Evolutionary conservation across 805 yeast genomes (phyloP), one percentile per base, ranked within the genome.

Genomic region (Teunomyces kruisii): DNA sequence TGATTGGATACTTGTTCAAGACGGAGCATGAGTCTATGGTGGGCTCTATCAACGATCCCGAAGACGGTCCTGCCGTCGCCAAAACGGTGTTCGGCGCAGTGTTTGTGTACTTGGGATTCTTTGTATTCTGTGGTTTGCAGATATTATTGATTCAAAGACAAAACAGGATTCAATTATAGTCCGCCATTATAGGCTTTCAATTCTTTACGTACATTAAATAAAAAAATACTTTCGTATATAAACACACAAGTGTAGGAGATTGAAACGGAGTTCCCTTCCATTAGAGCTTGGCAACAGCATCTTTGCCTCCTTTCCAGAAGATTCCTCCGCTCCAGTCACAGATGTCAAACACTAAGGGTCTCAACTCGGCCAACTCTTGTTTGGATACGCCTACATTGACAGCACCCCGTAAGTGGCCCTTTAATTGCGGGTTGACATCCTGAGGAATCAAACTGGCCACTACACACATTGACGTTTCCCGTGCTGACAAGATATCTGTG

Each of bases 31-130:
- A 92, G 70, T 78, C 95, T 15, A 84, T 92, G 86, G 84, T 90
- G 72, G 99, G 99, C 4, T 87, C 96, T 32, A 81, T 82, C 49
- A 83, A 76, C 55, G 96, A 91, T 61, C 99, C 99, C 10, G 88
- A 80, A 54, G 94, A 94, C 61, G 98, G 98, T 12, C 81, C 82
- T 51, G 96, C 94, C 26, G 98, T 92, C 32, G 96, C 98, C 24
- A 80, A 80, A 53, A 94, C 98, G 3, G 84, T 92, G 19, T 86
- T 86, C 68, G 84, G 90, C 41, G 97, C 98, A 19, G 97, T 91
- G 7, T 62, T 85, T 46, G 90, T 92, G 9, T 92, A 92, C 64
- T 67, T 82, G 45, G 76, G 73, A 27, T 89, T 90, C 76, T 86
- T 94, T 57, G 70, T 84, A 27, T 92, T 91, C 69, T 92, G 98